A percentile compares a stretch with the other conserved stretches of the same genome.
Evolutionary conservation across 1,284 basidiomycete genomes (phyloP).

Genomic region (Mixia osmundae): DNA sequence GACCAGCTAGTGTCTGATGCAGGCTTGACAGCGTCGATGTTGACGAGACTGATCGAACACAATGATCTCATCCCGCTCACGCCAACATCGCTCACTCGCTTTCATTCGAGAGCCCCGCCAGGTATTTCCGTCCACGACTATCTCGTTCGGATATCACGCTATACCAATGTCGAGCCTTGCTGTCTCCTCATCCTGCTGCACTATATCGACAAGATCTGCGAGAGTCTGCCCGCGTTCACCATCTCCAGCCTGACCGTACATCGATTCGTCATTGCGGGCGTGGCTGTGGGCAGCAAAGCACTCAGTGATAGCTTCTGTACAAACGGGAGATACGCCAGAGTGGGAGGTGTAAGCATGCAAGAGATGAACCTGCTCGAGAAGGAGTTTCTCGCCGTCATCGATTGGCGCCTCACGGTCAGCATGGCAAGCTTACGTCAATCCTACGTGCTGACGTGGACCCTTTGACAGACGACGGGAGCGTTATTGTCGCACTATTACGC

Average conservation of each 20-base stretch:
- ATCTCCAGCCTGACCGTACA: constrained; percentile 84
- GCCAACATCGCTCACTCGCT: constrained; percentile 64
- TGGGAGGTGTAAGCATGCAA: constrained; percentile 65
- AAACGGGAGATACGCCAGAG: constrained; percentile 74
- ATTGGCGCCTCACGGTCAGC: constrained; percentile 77
- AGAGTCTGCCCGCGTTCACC: constrained; percentile 23
- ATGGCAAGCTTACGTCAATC: constrained; percentile 3
- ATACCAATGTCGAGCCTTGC: constrained; percentile 79
- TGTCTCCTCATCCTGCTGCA: constrained; percentile 69
- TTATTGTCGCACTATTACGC: constrained; percentile 18
- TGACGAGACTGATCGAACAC: constrained; percentile 67
- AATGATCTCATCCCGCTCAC: constrained; percentile 75
- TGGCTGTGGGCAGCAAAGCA: constrained; percentile 67
- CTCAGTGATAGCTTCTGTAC: constrained; percentile 82
- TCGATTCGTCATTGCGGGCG: constrained; percentile 74
- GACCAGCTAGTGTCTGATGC: constrained; percentile 2
- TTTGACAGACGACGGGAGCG: constrained; percentile 14
- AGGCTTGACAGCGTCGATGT: constrained; percentile 50
- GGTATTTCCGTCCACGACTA: constrained; percentile 68
- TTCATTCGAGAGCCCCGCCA: constrained; percentile 73
- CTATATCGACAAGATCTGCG: constrained; percentile 68
- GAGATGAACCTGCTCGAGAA: constrained; percentile 81
- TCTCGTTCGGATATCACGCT: constrained; percentile 66
- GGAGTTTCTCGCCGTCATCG: constrained; percentile 67
- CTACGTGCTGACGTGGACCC: background rate